Evolutionary conservation across 306 rosid species (phyloP), one percentile per base, ranked within the genome.

Genomic region (Sechiopsis laciniata): DNA sequence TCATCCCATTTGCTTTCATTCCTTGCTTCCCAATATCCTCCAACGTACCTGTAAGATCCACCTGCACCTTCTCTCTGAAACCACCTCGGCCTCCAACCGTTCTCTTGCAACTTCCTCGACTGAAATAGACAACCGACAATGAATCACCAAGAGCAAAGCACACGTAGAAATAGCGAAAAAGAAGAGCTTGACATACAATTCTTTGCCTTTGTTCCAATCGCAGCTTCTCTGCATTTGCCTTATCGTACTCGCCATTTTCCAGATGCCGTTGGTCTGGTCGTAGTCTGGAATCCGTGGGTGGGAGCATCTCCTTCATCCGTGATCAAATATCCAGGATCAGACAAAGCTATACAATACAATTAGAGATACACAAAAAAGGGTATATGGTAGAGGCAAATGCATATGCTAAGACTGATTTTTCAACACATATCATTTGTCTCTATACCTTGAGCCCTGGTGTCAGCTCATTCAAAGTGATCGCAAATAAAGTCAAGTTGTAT

Each of bases 231-330:
- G 64, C 76, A 76, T 94, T 94, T 13, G 99, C 97, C 87, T 84
- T 91, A 79, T 89, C 99, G 56, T 90, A 94, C 78, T 94, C 96
- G 57, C 99, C 99, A 58, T 89, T 89, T 85, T 94, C 99, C 68
- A 94, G 82, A 82, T 88, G 92, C 72, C 99, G 89, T 77, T 94
- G 99, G 82, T 94, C 99, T 0, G 99, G 99, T 78, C 99, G 85
- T 40, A 90, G 85, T 84, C 99, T 87, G 61, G 98, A 94, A 86
- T 94, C 99, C 72, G 97, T 94, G 76, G 99, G 95, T 17, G 99
- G 99, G 67, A 94, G 99, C 82, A 86, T 89, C 92, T 87, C 99
- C 99, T 94, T 86, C 86, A 93, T 86, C 91, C 90, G 89, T 86
- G 87, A 91, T 86, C 90, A 94, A 91, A 93, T 80, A 90, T 84